Percentiles rank a stretch among this genome's conserved stretches.
Evolutionary conservation across 2,329 filamentous ascomycete species (phyloP).

Genomic region (Fusarium oxysporum): DNA sequence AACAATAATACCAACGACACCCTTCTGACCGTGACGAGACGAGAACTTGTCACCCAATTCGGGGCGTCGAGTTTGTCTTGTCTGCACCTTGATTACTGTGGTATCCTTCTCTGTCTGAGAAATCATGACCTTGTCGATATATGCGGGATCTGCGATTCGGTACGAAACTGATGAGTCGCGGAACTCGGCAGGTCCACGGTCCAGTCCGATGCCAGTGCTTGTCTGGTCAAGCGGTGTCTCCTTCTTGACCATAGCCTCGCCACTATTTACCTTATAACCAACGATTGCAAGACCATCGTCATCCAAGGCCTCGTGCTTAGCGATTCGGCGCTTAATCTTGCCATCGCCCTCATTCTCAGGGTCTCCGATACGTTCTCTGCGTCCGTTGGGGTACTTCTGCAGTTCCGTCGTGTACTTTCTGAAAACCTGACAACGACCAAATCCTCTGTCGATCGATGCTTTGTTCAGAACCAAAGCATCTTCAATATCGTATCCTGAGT

Average conservation of each 20-base stretch:
- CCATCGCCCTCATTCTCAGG: conserved; percentile 67
- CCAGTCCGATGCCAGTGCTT: conserved; percentile 76
- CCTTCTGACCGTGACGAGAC: conserved; percentile 97
- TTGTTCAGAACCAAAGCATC: conserved; percentile 98
- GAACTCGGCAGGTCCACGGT: conserved; percentile 71
- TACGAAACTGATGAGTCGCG: conserved; percentile 80
- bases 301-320: conserved; percentile 80
- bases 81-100: conserved; percentile 92
- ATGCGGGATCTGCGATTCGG: conserved; percentile 83
- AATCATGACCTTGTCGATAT: conserved; percentile 97
- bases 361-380: conserved; percentile 72
- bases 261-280: conserved; percentile 79
- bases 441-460: conserved; percentile 92
- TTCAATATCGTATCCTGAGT: conserved; percentile 99
- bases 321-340: conserved; percentile 69
- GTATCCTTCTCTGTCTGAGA: conserved; percentile 89
- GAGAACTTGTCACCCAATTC: conserved; percentile 99
- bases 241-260: conserved; percentile 92
- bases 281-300: conserved; percentile 90
- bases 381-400: conserved; percentile 89
- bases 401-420: conserved; percentile 90
- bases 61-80: conserved; percentile 92
- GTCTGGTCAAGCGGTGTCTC: conserved; percentile 83
- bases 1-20: conserved; percentile 95
- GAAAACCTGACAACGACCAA: conserved; percentile 98